Evolutionary conservation across 371 early-diverging fungal genomes (phyloP).

Genomic region (Zopfochytrium polystomum): DNA sequence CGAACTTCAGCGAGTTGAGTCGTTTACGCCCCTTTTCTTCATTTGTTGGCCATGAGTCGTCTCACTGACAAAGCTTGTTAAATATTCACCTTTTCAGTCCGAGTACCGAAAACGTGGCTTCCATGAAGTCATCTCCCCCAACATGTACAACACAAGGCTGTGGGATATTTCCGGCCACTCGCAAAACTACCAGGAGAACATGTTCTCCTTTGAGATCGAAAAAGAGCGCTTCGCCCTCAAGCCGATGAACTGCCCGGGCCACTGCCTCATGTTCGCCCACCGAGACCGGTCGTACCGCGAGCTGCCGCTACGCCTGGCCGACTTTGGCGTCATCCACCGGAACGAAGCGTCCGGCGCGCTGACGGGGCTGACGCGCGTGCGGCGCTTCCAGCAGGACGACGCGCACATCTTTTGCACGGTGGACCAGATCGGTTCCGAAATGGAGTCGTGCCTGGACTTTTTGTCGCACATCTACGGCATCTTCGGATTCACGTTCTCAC

Average conservation of each 20-base stretch:
- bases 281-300: conserved; percentile 84
- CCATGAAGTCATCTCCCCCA: conserved; percentile 95
- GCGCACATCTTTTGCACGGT: conserved; percentile 93
- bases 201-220: conserved; percentile 44
- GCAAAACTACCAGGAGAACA: conserved; percentile 82
- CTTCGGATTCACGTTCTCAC: conserved; percentile 55
- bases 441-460: conserved; percentile 76
- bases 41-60: conserved; percentile 1
- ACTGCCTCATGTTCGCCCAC: conserved; percentile 88
- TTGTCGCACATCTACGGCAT: conserved; percentile 75
- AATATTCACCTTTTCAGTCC: conserved; percentile 25
- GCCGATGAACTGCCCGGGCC: conserved; percentile 99
- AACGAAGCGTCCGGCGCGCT: conserved; percentile 94
- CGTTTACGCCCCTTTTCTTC: too few relatives aligned
- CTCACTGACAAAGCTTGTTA: too few relatives aligned
- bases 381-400: conserved; percentile 97
- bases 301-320: conserved; percentile 88
- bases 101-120: conserved; percentile 79
- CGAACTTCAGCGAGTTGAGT: conserved; percentile 57
- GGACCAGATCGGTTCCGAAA: conserved; percentile 76
- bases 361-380: conserved; percentile 89
- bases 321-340: conserved; percentile 93
- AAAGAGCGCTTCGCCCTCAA: conserved; percentile 76
- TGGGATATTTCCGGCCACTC: conserved; percentile 99
- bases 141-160: conserved; percentile 91